These are phyloP conservation scores for Ascochyta fabae DNA, from an alignment of 2,329 filamentous ascomycete genomes.

Conservation along the genomic window DNA sequence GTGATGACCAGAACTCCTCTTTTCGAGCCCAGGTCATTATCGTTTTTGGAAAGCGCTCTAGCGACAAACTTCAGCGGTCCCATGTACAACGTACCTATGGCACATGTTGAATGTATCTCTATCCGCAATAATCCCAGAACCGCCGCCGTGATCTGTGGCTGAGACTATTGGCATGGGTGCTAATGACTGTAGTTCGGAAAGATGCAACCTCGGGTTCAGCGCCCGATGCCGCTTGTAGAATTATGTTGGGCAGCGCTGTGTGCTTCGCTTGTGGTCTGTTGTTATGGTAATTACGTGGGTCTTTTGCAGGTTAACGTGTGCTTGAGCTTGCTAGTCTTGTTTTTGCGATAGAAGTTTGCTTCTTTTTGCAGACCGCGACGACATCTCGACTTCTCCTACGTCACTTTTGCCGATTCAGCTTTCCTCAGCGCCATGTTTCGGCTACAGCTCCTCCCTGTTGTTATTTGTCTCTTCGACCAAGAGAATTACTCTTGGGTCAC, in stretches of 20 bases:
- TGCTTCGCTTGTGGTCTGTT: not conserved
- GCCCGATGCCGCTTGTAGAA: conserved; percentile 14
- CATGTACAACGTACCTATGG: not conserved
- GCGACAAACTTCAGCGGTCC: not conserved
- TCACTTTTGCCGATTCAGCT: conserved; percentile 12
- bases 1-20: conserved; percentile 1
- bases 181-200: not conserved
- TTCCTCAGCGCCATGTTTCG: conserved; percentile 8
- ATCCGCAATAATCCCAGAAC: not conserved
- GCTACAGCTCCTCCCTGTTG: conserved; percentile 23
- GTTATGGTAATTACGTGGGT: conserved; percentile 16
- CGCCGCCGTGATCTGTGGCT: conserved; percentile 25
- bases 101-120: not conserved
- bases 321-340: conserved; percentile 10
- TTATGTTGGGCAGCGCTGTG: conserved; percentile 11
- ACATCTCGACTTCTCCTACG: conserved; percentile 8
- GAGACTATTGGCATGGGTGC: conserved; percentile 25
- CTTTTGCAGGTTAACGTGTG: not conserved
- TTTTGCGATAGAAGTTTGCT: conserved; percentile 5
- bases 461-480: conserved; percentile 26
- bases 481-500: conserved; percentile 20
- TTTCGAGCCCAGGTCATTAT: not conserved
- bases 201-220: conserved; percentile 32
- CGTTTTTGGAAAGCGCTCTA: conserved; percentile 1
- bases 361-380: conserved; percentile 4